A percentile compares a stretch with the other conserved stretches of the same genome.
These are phyloP conservation scores for Eugenia klotzschiana DNA, from an alignment of 441 rosid species.

Conservation along the genomic window DNA sequence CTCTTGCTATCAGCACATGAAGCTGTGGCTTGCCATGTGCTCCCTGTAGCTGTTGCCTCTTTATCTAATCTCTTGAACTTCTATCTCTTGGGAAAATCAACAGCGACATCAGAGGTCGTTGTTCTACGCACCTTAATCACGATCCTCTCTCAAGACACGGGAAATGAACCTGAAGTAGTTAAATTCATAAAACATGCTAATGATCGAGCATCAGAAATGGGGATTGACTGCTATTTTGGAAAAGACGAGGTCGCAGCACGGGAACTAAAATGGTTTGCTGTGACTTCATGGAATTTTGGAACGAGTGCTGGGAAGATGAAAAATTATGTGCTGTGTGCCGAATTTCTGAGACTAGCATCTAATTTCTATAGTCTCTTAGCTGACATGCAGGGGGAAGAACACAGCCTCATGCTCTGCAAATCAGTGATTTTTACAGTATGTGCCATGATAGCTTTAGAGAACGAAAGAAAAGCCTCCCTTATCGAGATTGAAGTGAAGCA, in stretches of 20 bases:
- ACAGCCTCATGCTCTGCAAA: constrained; percentile 37
- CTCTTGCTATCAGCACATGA: constrained; percentile 85
- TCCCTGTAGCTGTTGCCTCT: constrained; percentile 62
- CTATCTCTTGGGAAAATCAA: constrained; percentile 42
- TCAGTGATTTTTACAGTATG: constrained; percentile 53
- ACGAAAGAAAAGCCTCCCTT: constrained; percentile 35
- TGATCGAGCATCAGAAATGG: constrained; percentile 51
- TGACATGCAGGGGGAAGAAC: constrained; percentile 42
- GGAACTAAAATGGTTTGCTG: constrained; percentile 78
- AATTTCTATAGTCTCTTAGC: constrained; percentile 32
- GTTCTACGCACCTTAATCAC: constrained; percentile 69
- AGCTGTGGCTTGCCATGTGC: constrained; percentile 76
- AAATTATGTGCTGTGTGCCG: constrained; percentile 52
- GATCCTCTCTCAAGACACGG: constrained; percentile 43
- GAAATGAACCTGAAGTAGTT: constrained; percentile 46
- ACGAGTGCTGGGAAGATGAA: constrained; percentile 57
- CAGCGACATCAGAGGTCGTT: constrained; percentile 60
- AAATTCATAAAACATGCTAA: constrained; percentile 41
- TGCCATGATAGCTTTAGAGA: constrained; percentile 64
- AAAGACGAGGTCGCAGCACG: constrained; percentile 66
- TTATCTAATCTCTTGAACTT: constrained; percentile 61
- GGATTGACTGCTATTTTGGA: constrained; percentile 58
- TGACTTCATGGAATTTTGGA: constrained; percentile 74
- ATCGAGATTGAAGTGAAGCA: constrained; percentile 45
- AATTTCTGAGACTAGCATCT: constrained; percentile 48